Evolutionary conservation across 345 rosid genomes (phyloP).

Genomic region (Gossypium rotundifolium): DNA sequence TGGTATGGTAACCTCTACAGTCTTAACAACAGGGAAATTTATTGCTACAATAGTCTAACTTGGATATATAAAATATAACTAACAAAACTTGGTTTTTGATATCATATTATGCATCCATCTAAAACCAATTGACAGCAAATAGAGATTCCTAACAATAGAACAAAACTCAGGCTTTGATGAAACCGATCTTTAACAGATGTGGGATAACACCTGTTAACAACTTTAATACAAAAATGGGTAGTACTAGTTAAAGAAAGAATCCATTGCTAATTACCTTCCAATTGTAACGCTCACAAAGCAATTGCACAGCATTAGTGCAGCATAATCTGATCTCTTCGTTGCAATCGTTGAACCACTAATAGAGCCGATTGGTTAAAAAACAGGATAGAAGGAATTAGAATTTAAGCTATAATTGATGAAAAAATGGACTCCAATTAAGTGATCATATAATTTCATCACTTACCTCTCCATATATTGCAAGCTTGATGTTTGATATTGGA

Average conservation of each 20-base stretch:
- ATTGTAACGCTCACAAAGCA: constrained; percentile 28
- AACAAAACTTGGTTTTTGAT: too few species aligned
- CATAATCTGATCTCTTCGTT: constrained; percentile 40
- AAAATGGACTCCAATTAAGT: neutral
- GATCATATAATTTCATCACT: constrained; percentile 4
- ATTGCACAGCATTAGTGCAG: constrained; percentile 39
- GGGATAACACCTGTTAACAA: neutral
- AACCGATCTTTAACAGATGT: neutral
- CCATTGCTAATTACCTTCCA: constrained; percentile 47
- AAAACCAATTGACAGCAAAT: neutral
- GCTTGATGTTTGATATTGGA: constrained; percentile 28
- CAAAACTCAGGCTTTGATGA: neutral
- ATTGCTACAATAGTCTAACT: neutral
- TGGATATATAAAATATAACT: too few species aligned
- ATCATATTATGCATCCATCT: neutral
- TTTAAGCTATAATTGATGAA: neutral
- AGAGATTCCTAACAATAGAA: neutral
- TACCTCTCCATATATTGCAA: constrained; percentile 65
- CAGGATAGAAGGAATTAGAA: neutral
- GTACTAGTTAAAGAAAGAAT: neutral
- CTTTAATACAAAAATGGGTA: neutral
- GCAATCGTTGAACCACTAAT: constrained; percentile 73
- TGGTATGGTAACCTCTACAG: constrained; percentile 60
- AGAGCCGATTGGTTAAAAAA: constrained; percentile 15
- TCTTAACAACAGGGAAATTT: constrained; percentile 19